phyloP scores from a whole-genome alignment of 495 filamentous ascomycete genomes.

The Aspergillus haitiensis region DNA sequence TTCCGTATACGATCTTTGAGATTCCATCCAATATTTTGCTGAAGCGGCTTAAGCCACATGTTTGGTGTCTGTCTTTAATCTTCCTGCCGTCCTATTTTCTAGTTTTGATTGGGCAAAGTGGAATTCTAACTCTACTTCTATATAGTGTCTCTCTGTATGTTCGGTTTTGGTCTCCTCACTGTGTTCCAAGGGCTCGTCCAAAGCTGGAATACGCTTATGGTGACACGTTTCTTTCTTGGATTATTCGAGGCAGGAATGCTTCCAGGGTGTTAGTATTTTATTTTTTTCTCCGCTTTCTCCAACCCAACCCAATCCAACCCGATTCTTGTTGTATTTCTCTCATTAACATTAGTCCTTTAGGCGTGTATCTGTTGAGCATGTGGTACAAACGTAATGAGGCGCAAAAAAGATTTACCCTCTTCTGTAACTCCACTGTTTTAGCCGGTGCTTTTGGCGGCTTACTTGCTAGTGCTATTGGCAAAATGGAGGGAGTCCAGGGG shows the following conservation, averaged over 20 bases:
- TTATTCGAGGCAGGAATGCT: constrained; percentile 78
- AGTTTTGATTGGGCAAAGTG: background rate
- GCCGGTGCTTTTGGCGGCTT: constrained; percentile 86
- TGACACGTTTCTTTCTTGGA: constrained; percentile 78
- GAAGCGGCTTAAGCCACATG: constrained; percentile 59
- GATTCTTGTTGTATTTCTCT: background rate
- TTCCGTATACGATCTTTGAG: constrained; percentile 63
- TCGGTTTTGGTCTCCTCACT: constrained; percentile 72
- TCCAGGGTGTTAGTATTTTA: constrained; percentile 52
- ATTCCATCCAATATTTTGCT: constrained; percentile 64
- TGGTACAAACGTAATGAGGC: constrained; percentile 87
- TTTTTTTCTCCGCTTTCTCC: background rate
- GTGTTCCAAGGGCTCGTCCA: constrained; percentile 71
- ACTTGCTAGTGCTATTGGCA: constrained; percentile 77
- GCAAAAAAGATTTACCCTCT: constrained; percentile 83
- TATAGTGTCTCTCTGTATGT: constrained; percentile 65
- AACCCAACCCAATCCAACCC: no score
- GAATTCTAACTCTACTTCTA: constrained; percentile 7
- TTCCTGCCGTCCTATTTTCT: constrained; percentile 17
- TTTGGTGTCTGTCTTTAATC: constrained; percentile 45
- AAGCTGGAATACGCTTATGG: constrained; percentile 69
- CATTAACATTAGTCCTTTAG: background rate
- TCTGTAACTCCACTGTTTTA: constrained; percentile 76
- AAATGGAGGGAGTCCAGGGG: constrained; percentile 62
- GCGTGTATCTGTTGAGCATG: constrained; percentile 68